Conservation (phyloP, 2,329 filamentous ascomycete species). For the Pyricularia sp. region DNA sequence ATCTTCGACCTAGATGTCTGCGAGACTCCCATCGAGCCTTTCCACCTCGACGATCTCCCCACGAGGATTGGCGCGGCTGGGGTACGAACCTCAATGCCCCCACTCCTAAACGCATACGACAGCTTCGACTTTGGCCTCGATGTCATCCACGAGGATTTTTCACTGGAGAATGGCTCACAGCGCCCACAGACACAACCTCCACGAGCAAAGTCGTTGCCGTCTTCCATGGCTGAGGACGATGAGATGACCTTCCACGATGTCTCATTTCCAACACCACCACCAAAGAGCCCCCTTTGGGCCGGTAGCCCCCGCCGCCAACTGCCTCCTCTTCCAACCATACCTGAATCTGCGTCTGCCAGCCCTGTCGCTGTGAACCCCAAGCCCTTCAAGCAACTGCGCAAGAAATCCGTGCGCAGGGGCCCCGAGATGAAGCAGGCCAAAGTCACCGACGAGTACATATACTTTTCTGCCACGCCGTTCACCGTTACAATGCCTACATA, state of each 20-base stretch:
- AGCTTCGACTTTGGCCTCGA: slow-evolving; percentile 9
- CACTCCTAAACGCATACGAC: slow-evolving; percentile 16
- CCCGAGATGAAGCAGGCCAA: slow-evolving; percentile 1
- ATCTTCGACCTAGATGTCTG: slow-evolving; percentile 16
- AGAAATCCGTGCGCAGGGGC: slow-evolving; percentile 6
- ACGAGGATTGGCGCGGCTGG: slow-evolving; percentile 26
- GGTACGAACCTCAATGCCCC: slow-evolving; percentile 14
- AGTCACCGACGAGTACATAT: slow-evolving; percentile 29
- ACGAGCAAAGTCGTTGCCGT: background rate
- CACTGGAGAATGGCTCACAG: background rate
- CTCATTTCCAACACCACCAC: slow-evolving; percentile 19
- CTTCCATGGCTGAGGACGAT: background rate
- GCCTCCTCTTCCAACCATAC: slow-evolving; percentile 26
- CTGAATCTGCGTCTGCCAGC: slow-evolving; percentile 21
- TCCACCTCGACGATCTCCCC: slow-evolving; percentile 35
- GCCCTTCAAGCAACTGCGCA: background rate
- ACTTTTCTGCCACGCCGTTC: slow-evolving; percentile 33
- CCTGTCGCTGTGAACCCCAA: slow-evolving; percentile 8
- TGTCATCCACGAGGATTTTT: background rate
- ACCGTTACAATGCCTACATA: slow-evolving; percentile 35
- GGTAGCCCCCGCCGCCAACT: slow-evolving; percentile 4
- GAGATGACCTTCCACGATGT: slow-evolving; percentile 11
- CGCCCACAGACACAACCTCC: background rate
- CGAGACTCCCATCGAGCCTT: slow-evolving; percentile 32
- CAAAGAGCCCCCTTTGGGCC: slow-evolving; percentile 14